A percentile compares a stretch with the other conserved stretches of the same genome.
Conservation (phyloP, 2,329 filamentous ascomycete species). For the Blastomyces percursus region DNA sequence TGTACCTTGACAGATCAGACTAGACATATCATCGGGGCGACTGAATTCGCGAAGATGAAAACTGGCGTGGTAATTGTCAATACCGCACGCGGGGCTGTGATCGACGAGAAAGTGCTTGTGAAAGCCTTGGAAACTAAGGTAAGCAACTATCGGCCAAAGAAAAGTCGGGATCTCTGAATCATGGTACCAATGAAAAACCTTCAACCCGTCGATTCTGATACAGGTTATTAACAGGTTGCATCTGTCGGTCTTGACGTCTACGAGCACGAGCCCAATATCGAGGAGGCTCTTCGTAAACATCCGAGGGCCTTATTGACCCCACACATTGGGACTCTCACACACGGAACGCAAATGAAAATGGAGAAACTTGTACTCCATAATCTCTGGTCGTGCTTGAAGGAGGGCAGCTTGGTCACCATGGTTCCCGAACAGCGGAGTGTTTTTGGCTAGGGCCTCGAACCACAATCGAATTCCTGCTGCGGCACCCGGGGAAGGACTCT, state of each 20-base stretch:
- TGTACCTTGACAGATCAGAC: conserved; percentile 36
- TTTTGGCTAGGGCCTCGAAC: not conserved
- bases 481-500: not conserved
- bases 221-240: conserved; percentile 21
- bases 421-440: conserved; percentile 44
- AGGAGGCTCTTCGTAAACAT: conserved; percentile 39
- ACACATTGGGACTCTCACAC: conserved; percentile 50
- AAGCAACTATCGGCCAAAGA: conserved; percentile 9
- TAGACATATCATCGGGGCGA: conserved; percentile 36
- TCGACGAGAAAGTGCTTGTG: conserved; percentile 38
- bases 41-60: conserved; percentile 33
- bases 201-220: not conserved
- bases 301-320: conserved; percentile 44
- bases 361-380: conserved; percentile 50
- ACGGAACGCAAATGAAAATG: conserved; percentile 52
- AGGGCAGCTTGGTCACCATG: conserved; percentile 48
- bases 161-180: not conserved
- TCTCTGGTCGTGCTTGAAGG: conserved; percentile 45
- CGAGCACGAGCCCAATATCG: conserved; percentile 36
- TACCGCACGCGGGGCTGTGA: conserved; percentile 24
- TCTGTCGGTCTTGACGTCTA: conserved; percentile 39
- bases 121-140: conserved; percentile 36
- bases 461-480: not conserved
- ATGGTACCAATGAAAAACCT: not conserved
- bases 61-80: conserved; percentile 28